Base-by-base conservation (phyloP, 2,329 filamentous ascomycete genomes). In the Penicillium verrucosum region DNA sequence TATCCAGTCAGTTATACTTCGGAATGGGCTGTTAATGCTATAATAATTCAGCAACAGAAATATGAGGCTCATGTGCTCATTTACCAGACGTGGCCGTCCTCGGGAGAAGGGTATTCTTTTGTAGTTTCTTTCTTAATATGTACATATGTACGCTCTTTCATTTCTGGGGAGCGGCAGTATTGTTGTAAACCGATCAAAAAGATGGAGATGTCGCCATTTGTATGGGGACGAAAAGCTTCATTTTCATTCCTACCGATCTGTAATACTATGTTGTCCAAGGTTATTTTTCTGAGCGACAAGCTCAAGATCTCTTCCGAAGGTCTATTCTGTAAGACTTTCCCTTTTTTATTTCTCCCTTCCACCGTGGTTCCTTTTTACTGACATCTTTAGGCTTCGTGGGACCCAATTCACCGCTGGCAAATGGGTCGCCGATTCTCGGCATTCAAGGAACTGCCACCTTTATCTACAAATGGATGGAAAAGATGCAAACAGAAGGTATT, bases 321-420 rank as follows among this genome's bases (percentile, higher is more conserved):
- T 18, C 18, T 18, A 18, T 18, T 70, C 55, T 48, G 46, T 48
- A 48, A 32, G 11, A 6, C 5, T 14, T 32, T 32, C 30, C 11
- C 1, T 9, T 34, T 18, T 9, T 34, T 18, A 18, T 18, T 10
- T 4, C 45, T 37, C 3, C 6, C 7, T 7, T 21, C 16, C 5
- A 7, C 14, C 1, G 18, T 27, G 6, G 1, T 5, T n/a, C 3
- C 8, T n/a, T 14, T 37, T 27, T 18, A 38, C 23, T 48, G 1
- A 48, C 32, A 29, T n/a, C 9, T 18, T 37, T 11, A 48, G 46
- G 46, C 23, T 50, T 50, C 6, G 47, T 50, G 16, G 47, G 47
- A 16, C 47, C 47, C 2, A 50, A 50, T 32, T 48, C 46, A 18
- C 46, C 46, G 7, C 34, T 48, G 12, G 46, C 46, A 6, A 48